These are phyloP conservation scores for Teunomyces lycoperdinae DNA, from an alignment of 805 yeast species.

Conservation along the genomic window DNA sequence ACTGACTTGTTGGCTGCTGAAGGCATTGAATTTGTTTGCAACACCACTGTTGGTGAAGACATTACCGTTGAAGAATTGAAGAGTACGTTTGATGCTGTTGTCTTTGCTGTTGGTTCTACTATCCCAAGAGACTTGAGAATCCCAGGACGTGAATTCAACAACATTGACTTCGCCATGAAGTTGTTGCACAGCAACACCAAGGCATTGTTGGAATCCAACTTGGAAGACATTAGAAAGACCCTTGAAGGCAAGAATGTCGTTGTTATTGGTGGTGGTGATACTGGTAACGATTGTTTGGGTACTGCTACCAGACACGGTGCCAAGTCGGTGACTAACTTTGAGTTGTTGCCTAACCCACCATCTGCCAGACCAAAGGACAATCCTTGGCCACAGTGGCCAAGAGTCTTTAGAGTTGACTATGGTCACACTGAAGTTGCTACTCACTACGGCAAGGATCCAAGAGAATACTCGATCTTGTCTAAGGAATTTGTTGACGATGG, in stretches of 20 bases:
- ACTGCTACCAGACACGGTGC: slow-evolving; percentile 98
- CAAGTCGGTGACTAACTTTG: slow-evolving; percentile 88
- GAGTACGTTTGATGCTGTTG: slow-evolving; percentile 71
- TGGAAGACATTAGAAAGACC: slow-evolving; percentile 70
- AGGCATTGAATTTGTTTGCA: slow-evolving; percentile 77
- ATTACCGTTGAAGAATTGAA: slow-evolving; percentile 68
- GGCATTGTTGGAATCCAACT: slow-evolving; percentile 77
- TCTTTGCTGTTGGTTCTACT: slow-evolving; percentile 91
- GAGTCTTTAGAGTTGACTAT: slow-evolving; percentile 95
- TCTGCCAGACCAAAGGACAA: slow-evolving; percentile 83
- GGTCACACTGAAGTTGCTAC: slow-evolving; percentile 95
- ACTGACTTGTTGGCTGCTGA: slow-evolving; percentile 86
- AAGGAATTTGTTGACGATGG: slow-evolving; percentile 96
- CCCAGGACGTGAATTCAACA: slow-evolving; percentile 88
- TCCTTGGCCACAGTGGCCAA: slow-evolving; percentile 99
- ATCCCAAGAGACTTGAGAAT: slow-evolving; percentile 93
- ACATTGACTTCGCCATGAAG: slow-evolving; percentile 94
- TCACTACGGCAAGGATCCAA: slow-evolving; percentile 95
- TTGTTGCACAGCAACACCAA: slow-evolving; percentile 84
- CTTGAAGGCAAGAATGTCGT: slow-evolving; percentile 86
- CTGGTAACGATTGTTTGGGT: slow-evolving; percentile 98
- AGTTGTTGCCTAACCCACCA: slow-evolving; percentile 91
- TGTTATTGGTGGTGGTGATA: slow-evolving; percentile 99
- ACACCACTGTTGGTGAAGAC: slow-evolving; percentile 83
- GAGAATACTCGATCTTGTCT: slow-evolving; percentile 92